A percentile compares a stretch with the other conserved stretches of the same genome.
Evolutionary conservation across 805 yeast species (phyloP).

Genomic region (Saccharomycopsis microspora): DNA sequence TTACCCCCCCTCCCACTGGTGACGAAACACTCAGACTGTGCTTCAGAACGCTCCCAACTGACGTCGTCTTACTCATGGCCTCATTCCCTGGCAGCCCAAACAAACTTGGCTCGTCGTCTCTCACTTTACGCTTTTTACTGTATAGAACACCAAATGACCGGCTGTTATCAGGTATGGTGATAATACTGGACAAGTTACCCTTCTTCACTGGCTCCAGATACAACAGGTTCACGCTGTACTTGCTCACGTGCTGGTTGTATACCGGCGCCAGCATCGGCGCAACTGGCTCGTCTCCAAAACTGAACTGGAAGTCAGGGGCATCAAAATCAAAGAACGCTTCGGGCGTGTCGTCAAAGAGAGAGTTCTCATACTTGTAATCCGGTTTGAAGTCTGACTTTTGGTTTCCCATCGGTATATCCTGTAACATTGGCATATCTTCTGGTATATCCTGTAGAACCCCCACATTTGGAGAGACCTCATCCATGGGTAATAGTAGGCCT

Average conservation of each 20-base stretch:
- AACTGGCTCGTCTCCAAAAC: background rate
- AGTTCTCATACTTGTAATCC: background rate
- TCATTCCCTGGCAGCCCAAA: background rate
- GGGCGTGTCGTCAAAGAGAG: background rate
- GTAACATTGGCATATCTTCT: too few relatives aligned
- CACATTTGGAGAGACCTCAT: background rate
- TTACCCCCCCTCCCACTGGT: background rate
- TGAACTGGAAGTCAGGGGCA: background rate
- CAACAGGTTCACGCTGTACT: conserved; percentile 13
- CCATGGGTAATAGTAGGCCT: background rate
- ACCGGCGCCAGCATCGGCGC: background rate
- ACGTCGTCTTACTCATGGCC: too few relatives aligned
- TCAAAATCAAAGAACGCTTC: background rate
- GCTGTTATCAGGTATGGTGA: conserved; percentile 16
- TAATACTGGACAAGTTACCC: conserved; percentile 13
- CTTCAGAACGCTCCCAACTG: background rate
- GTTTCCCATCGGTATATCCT: background rate
- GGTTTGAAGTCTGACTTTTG: background rate
- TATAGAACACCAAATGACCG: conserved; percentile 14
- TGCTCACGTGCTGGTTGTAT: conserved; percentile 12
- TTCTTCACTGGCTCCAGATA: conserved; percentile 14
- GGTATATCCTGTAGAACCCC: too few relatives aligned
- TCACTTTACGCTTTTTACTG: conserved; percentile 14
- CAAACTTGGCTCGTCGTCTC: conserved; percentile 1
- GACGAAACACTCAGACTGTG: conserved; percentile 3